Evolutionary conservation across 306 rosid genomes (phyloP).

Genomic region (Castanea mollissima): DNA sequence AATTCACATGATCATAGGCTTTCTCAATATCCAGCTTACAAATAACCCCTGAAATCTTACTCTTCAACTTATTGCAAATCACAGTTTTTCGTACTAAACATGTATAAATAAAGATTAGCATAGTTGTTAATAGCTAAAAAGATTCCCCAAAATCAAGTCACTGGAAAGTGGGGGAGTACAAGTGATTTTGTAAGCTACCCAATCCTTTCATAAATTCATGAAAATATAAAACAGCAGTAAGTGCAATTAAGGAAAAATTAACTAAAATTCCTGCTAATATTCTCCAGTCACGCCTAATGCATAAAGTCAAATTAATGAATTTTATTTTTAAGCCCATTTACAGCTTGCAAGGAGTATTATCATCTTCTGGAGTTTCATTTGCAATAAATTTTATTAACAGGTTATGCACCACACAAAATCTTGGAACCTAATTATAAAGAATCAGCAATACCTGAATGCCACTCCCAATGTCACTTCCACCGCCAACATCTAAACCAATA

Average conservation of each 20-base stretch:
- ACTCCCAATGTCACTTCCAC: conserved; percentile 82
- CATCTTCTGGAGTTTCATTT: not conserved
- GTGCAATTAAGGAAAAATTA: not conserved
- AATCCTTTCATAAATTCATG: not conserved
- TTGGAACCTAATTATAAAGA: conserved; percentile 2
- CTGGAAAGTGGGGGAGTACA: too few relatives aligned
- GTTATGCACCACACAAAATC: conserved; percentile 9
- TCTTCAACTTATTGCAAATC: too few relatives aligned
- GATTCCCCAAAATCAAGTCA: too few relatives aligned
- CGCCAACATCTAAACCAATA: conserved; percentile 54
- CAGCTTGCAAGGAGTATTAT: not conserved
- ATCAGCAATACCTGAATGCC: conserved; percentile 72
- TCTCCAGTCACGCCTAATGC: not conserved
- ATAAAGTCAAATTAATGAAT: not conserved
- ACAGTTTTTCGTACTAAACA: not conserved
- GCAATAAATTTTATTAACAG: conserved; percentile 7
- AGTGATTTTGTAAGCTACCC: too few relatives aligned
- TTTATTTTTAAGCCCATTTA: not conserved
- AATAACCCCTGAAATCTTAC: too few relatives aligned
- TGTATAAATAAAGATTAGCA: not conserved
- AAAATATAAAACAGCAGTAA: not conserved
- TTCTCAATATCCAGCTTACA: too few relatives aligned
- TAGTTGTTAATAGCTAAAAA: too few relatives aligned
- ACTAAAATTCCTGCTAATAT: not conserved
- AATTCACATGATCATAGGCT: too few relatives aligned